A percentile compares a stretch with the other conserved stretches of the same genome.
These are phyloP conservation scores for Populus nigra DNA, from an alignment of 345 rosid species.

Conservation along the genomic window DNA sequence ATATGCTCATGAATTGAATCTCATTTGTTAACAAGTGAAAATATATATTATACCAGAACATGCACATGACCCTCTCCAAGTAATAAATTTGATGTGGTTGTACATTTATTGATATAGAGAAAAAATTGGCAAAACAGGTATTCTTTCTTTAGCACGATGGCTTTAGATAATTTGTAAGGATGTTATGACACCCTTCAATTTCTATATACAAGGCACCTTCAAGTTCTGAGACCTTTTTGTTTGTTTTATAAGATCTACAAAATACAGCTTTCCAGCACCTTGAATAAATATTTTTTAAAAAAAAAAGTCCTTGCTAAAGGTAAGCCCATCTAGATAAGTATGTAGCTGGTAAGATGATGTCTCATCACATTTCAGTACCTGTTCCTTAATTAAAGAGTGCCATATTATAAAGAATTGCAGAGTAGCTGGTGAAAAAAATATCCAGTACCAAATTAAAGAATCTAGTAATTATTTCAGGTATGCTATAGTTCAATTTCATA, in stretches of 20 bases:
- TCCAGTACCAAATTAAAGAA: not conserved
- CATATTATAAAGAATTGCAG: not conserved
- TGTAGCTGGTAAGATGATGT: not conserved
- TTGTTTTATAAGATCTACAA: not conserved
- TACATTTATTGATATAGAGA: not conserved
- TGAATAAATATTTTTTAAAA: not conserved
- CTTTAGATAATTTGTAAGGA: not conserved
- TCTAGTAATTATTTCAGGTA: not conserved
- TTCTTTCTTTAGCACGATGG: not conserved
- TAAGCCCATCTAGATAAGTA: not conserved
- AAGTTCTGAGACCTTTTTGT: not conserved
- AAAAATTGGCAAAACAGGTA: not conserved
- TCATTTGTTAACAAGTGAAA: not conserved
- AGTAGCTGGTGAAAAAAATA: not conserved
- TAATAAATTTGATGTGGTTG: not conserved
- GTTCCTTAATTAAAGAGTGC: not conserved
- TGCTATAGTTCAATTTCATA: slow-evolving; percentile 4
- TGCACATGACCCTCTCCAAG: not conserved
- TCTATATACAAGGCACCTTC: not conserved
- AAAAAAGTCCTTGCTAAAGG: not conserved
- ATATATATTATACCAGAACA: not conserved
- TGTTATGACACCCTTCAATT: not conserved
- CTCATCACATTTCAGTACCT: not conserved
- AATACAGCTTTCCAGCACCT: not conserved
- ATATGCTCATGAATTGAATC: not conserved